Evolutionary conservation across 2,329 filamentous ascomycete genomes (phyloP), one percentile per base, ranked within the genome.

Genomic region (Pseudocercospora cruenta): DNA sequence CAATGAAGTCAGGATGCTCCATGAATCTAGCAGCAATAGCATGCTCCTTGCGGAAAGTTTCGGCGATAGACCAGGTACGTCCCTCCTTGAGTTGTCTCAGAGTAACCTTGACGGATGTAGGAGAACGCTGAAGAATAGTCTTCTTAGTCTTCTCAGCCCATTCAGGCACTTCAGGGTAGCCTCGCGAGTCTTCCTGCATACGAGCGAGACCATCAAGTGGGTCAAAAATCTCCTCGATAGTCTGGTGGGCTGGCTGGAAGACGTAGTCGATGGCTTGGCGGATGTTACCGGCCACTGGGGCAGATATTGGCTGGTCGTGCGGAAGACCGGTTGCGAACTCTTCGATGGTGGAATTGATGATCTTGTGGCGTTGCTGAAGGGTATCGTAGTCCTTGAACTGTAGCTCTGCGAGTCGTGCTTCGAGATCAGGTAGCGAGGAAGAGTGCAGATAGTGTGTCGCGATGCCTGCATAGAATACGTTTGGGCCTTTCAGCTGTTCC

Each of bases 361-460:
- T 84, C 53, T 83, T 80, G 66, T 93, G 83, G 62, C 94, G 89
- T 51, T 88, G 82, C 22, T 83, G 71, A 22, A 91, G 81, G 45
- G 79, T 71, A 64, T 91, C 87, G 74, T 90, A 88, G 81, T 99
- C 96, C 66, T 87, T 86, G 84, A 99, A 99, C 28, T 90, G 87
- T 68, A 99, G 86, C 81, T 99, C 95, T 1, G 92, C 91, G 26
- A 99, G 86, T 77, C 94, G 92, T 21, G 89, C 85, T 79, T 97
- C 93, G 65, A 99, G 86, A 72, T 88, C 87, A 58, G 91, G 88
- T 67, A 99, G 85, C 71, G 90, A 90, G 67, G 92, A 93, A 51
- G 94, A 97, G 84, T 99, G 91, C 70, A 99, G 83, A 82, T 97
- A 99, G 82, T 99, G 95, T 14, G 95, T 98, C 67, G 95, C 95